Evolutionary conservation across 2,329 filamentous ascomycete species (phyloP), one percentile per base, ranked within the genome.

Genomic region (Paradendryphiella salina): DNA sequence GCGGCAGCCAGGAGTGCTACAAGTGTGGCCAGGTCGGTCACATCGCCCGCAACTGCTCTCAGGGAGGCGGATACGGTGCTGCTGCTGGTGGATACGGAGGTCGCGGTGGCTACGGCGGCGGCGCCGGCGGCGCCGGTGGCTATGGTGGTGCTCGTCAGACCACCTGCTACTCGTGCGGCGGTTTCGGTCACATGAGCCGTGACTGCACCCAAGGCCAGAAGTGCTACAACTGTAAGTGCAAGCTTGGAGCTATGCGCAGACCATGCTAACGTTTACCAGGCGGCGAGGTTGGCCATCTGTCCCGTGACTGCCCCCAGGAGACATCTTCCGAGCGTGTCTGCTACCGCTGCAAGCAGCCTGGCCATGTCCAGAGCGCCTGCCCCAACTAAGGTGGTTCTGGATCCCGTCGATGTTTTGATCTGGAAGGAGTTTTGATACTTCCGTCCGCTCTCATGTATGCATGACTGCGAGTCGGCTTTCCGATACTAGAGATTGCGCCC

Each of bases 191-290:
- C 82, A 93, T 96, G 88, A 92, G 89, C 73, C 88, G 92, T 82
- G 94, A 97, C 79, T 99, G 94, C 79, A 95, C 93, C 68, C 95
- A 97, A 77, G 94, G 94, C 70, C 93, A 95, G 82, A 97, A 97
- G 83, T 99, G 94, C 87, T 99, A 97, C 86, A 96, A 96, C 85
- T 97, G 94, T 85, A 73, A 72, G 82, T 72, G 14, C 31, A 32
- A 4, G 31, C 21, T 11, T 34, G 6, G 53, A 33, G 31, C 21
- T 7, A 15, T 38, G 9, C 11, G n/a, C 46, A 42, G 41, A 57
- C 39, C 20, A 14, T 42, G 37, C 69, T 74, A 60, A 73, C 52
- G 9, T 42, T 46, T 29, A 15, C 34, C 58, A 85, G 83, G 84
- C 67, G 85, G 85, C 66, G 91, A 96, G 81, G 88, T 93, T 66